Evolutionary conservation across 352 stramenopile genomes (phyloP).

Genomic region (Globisporangium mamillatum): DNA sequence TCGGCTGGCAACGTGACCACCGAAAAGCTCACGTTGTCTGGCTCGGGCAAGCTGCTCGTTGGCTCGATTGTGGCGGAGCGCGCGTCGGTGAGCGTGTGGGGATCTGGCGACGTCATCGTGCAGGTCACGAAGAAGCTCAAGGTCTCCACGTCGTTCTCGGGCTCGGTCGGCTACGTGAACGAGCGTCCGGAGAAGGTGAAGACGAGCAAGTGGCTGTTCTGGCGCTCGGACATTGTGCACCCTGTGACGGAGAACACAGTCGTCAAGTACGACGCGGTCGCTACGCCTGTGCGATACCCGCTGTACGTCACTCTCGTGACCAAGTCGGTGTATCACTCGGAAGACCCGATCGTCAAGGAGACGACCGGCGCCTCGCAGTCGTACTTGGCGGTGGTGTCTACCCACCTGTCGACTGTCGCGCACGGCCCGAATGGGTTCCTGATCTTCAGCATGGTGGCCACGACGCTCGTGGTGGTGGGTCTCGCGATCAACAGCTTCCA

Average conservation of each 20-base stretch:
- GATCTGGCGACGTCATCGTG: conserved; percentile 36
- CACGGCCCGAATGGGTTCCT: conserved; percentile 12
- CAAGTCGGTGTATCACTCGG: conserved; percentile 5
- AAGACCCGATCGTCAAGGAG: conserved; percentile 7
- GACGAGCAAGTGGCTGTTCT: conserved; percentile 13
- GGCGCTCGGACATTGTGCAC: conserved; percentile 10
- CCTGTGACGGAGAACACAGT: conserved; percentile 7
- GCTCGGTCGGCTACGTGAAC: conserved; percentile 35
- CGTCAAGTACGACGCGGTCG: neutral
- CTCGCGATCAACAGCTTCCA: conserved; percentile 7
- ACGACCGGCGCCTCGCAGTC: conserved; percentile 3
- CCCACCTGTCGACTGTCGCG: conserved; percentile 12
- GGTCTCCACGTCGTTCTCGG: conserved; percentile 27
- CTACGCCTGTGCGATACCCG: conserved; percentile 8
- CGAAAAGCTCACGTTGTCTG: conserved; percentile 46
- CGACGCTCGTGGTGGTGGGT: conserved; percentile 9
- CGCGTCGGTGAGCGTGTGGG: conserved; percentile 38
- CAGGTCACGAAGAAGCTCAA: conserved; percentile 39
- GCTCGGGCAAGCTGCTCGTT: conserved; percentile 36
- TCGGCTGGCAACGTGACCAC: conserved; percentile 38
- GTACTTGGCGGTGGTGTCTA: conserved; percentile 11
- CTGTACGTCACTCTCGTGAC: conserved; percentile 11
- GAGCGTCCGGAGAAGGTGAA: conserved; percentile 30
- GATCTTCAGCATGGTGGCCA: conserved; percentile 14
- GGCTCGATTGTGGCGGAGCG: conserved; percentile 41